phyloP scores from a whole-genome alignment of 371 early-diverging fungal genomes.

The Rhizopus delemar region DNA sequence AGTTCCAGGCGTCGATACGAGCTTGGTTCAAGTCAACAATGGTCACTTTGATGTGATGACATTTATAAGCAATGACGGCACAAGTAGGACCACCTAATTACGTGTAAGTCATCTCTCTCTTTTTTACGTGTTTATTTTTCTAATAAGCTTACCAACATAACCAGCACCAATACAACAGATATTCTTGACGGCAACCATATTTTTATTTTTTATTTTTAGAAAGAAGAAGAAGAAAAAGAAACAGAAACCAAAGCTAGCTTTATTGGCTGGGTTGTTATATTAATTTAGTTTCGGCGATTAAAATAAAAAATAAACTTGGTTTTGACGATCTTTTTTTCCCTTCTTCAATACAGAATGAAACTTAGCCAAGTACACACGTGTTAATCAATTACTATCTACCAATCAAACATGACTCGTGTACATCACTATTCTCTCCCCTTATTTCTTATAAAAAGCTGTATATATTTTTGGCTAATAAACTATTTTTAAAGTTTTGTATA shows the following conservation, averaged over 20 bases:
- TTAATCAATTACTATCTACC: background rate
- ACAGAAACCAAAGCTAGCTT: conserved; percentile 3
- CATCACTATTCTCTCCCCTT: no score
- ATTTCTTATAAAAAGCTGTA: no score
- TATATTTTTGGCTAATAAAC: no score
- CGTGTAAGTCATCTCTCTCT: background rate
- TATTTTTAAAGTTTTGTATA: no score
- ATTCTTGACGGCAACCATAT: conserved; percentile 55
- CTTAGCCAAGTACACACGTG: background rate
- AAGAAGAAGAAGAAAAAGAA: conserved; percentile 6
- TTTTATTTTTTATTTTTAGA: conserved; percentile 5
- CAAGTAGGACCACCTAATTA: conserved; percentile 90
- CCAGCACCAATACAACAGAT: conserved; percentile 94
- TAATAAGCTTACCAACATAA: conserved; percentile 77
- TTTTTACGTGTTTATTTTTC: background rate
- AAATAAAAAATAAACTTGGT: background rate
- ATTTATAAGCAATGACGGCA: conserved; percentile 89
- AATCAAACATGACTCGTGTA: no score
- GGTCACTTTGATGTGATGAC: conserved; percentile 86
- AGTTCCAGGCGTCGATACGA: conserved; percentile 76
- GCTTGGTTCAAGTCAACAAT: conserved; percentile 56
- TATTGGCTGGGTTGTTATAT: conserved; percentile 3
- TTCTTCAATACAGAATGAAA: background rate
- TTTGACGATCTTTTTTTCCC: conserved; percentile 2
- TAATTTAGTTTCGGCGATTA: background rate